Percentiles rank a stretch among this genome's conserved stretches.
phyloP scores from a whole-genome alignment of 805 yeast genomes.

The Pichia eremophila region DNA sequence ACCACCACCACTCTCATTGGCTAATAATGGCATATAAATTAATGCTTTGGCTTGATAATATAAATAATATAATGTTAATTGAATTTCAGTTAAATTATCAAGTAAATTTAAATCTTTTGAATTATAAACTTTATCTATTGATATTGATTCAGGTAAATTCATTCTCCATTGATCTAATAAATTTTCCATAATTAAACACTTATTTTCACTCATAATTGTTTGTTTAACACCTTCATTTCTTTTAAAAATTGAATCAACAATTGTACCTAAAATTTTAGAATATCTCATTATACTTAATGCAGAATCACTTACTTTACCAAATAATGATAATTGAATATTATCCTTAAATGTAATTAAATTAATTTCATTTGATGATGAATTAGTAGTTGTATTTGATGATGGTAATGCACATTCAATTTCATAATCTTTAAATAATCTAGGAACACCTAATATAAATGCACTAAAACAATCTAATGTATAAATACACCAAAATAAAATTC shows the following conservation, averaged over 20 bases:
- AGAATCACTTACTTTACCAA: slow-evolving; percentile 58
- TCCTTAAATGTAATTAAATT: slow-evolving; percentile 48
- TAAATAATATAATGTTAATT: slow-evolving; percentile 43
- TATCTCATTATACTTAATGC: slow-evolving; percentile 60
- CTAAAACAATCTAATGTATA: slow-evolving; percentile 70
- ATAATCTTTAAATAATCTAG: slow-evolving; percentile 66
- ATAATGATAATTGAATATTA: slow-evolving; percentile 49
- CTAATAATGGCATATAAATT: slow-evolving; percentile 56
- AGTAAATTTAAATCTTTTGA: slow-evolving; percentile 37
- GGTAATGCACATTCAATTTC: slow-evolving; percentile 87
- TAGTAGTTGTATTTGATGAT: slow-evolving; percentile 17
- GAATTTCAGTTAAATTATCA: slow-evolving; percentile 32
- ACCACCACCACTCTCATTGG: slow-evolving; percentile 26
- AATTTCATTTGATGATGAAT: slow-evolving; percentile 32
- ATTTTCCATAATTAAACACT: slow-evolving; percentile 40
- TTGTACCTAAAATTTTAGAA: slow-evolving; percentile 62
- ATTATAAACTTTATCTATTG: slow-evolving; percentile 50
- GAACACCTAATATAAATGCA: slow-evolving; percentile 72
- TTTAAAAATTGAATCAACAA: slow-evolving; percentile 61
- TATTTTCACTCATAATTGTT: slow-evolving; percentile 23
- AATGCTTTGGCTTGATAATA: slow-evolving; percentile 56
- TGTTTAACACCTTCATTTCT: slow-evolving; percentile 33
- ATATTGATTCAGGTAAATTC: slow-evolving; percentile 51
- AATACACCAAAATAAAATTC: slow-evolving; percentile 77
- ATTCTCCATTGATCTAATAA: slow-evolving; percentile 72